These are phyloP conservation scores for Fraxinus ornus DNA, from an alignment of 305 asterid species.

Conservation along the genomic window DNA sequence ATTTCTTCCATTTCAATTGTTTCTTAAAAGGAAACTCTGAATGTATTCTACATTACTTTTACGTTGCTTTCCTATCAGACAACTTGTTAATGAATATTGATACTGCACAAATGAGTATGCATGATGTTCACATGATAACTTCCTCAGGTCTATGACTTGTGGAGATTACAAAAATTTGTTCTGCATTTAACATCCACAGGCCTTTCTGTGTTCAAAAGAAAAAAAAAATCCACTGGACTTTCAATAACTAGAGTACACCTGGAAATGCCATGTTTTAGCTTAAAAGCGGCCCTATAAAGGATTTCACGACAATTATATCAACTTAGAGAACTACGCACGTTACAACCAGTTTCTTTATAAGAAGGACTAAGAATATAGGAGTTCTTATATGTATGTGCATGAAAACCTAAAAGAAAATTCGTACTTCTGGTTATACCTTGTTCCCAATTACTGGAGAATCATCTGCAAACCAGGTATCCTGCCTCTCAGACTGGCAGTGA, in stretches of 20 bases:
- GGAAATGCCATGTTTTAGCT: not conserved
- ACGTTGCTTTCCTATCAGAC: not conserved
- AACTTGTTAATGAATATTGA: not conserved
- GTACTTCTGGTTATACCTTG: conserved; percentile 40
- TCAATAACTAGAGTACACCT: not conserved
- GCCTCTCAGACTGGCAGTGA: conserved; percentile 85
- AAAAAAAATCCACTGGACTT: not conserved
- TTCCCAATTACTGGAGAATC: conserved; percentile 53
- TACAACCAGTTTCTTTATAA: not conserved
- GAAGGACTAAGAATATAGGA: not conserved
- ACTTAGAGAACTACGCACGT: not conserved
- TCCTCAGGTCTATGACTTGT: not conserved
- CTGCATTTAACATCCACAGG: not conserved
- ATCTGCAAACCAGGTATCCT: conserved; percentile 64
- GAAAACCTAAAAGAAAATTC: not conserved
- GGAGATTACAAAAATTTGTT: not conserved
- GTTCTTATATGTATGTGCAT: not conserved
- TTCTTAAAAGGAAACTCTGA: not conserved
- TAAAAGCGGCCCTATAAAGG: not conserved
- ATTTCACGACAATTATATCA: not conserved
- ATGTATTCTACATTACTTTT: not conserved
- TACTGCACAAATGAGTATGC: not conserved
- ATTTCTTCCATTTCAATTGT: not conserved
- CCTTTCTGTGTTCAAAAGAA: not conserved
- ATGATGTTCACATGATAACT: not conserved